Evolutionary conservation across 129 eudicot species (phyloP).

Genomic region (Daucus carota): DNA sequence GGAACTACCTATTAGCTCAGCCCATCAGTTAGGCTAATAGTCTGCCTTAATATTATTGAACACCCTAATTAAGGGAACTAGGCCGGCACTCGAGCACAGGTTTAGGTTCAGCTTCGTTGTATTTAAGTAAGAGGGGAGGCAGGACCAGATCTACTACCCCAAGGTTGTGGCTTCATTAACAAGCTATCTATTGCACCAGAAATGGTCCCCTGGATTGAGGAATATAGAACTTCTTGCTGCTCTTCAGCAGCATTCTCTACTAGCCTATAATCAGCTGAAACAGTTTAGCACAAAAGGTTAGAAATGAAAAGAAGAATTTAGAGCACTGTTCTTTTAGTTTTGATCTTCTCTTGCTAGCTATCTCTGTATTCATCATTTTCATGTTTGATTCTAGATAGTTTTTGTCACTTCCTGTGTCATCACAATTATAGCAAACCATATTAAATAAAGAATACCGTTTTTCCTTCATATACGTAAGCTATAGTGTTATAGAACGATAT

Average conservation of each 20-base stretch:
- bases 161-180: background rate
- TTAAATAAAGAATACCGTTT: background rate
- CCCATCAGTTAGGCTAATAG: background rate
- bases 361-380: background rate
- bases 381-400: background rate
- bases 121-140: background rate
- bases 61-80: background rate
- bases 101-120: too few species aligned
- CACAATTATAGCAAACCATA: background rate
- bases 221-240: background rate
- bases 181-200: background rate
- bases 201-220: background rate
- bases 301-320: background rate
- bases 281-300: background rate
- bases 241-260: background rate
- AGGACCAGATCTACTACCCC: background rate
- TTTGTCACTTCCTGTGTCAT: background rate
- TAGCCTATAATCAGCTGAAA: background rate
- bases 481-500: background rate
- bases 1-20: background rate
- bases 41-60: background rate
- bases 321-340: background rate
- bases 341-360: background rate
- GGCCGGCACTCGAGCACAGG: too few species aligned
- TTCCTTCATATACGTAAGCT: background rate